A percentile compares a stretch with the other conserved stretches of the same genome.
These are phyloP conservation scores for Fusarium sp. DNA, from an alignment of 2,329 filamentous ascomycete genomes.

Conservation along the genomic window DNA sequence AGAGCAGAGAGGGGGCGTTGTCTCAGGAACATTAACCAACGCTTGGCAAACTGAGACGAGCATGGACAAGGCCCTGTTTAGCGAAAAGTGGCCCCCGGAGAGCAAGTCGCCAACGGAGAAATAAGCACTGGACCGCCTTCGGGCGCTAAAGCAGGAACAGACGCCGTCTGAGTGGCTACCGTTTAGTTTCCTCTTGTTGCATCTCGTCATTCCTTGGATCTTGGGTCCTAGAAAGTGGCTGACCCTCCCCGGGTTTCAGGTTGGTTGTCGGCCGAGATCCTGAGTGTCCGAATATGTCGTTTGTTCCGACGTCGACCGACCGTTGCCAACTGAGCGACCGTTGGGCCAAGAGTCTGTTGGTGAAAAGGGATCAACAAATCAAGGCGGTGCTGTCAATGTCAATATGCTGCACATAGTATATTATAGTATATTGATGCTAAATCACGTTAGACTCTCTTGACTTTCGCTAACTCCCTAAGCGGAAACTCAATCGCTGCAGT, in stretches of 20 bases:
- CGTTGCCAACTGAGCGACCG: constrained; percentile 5
- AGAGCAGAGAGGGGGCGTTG: not conserved
- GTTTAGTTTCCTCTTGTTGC: constrained; percentile 12
- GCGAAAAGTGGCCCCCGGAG: not conserved
- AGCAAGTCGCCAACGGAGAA: constrained; percentile 22
- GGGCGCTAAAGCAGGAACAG: constrained; percentile 41
- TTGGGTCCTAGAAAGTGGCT: not conserved
- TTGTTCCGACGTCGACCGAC: not conserved
- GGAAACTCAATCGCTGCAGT: not conserved
- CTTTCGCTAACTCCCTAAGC: not conserved
- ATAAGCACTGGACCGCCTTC: constrained; percentile 4
- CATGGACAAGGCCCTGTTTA: not conserved
- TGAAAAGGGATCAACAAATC: not conserved
- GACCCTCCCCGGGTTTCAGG: constrained; percentile 38
- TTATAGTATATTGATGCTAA: no score
- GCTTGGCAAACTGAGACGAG: not conserved
- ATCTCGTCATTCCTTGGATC: constrained; percentile 6
- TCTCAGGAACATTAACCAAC: constrained; percentile 17
- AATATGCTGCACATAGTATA: no score
- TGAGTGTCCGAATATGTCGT: not conserved
- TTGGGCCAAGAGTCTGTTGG: not conserved
- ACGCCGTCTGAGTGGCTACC: constrained; percentile 9
- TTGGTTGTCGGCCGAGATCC: constrained; percentile 28
- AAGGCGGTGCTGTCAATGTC: constrained; percentile 1
- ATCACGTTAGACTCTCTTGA: not conserved